Conservation (phyloP, 495 filamentous ascomycete species). For the Lophium mytilinum region DNA sequence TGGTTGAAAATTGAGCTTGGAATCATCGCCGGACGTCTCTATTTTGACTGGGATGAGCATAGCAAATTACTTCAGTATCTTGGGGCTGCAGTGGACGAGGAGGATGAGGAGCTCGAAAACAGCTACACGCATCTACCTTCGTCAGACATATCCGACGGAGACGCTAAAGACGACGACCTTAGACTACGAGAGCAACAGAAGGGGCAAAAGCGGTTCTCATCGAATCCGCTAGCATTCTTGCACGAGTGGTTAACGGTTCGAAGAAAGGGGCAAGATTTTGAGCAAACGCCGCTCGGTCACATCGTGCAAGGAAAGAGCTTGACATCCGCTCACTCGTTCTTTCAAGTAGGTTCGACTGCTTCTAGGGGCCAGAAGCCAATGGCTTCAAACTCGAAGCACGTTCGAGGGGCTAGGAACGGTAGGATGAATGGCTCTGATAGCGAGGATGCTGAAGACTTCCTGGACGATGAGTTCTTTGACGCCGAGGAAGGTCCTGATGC, state of each 20-base stretch:
- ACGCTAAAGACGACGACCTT: too few relatives aligned
- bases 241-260: conserved; percentile 45
- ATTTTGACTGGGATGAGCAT: conserved; percentile 42
- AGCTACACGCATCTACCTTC: not conserved
- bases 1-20: conserved; percentile 48
- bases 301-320: conserved; percentile 41
- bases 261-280: conserved; percentile 44
- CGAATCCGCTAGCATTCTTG: conserved; percentile 34
- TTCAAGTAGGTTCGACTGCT: conserved; percentile 6
- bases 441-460: too few relatives aligned
- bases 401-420: too few relatives aligned
- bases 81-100: not conserved
- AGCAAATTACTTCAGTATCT: not conserved
- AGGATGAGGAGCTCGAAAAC: not conserved
- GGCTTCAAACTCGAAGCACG: too few relatives aligned
- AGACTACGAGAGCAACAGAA: not conserved
- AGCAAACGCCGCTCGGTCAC: conserved; percentile 50
- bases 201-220: conserved; percentile 8
- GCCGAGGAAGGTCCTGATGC: too few relatives aligned
- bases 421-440: too few relatives aligned
- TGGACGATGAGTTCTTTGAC: too few relatives aligned
- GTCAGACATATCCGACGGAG: too few relatives aligned
- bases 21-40: conserved; percentile 48
- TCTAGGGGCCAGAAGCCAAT: too few relatives aligned
- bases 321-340: conserved; percentile 39